These are phyloP conservation scores for Yamadazyma olivae DNA, from an alignment of 805 yeast genomes.

Conservation along the genomic window DNA sequence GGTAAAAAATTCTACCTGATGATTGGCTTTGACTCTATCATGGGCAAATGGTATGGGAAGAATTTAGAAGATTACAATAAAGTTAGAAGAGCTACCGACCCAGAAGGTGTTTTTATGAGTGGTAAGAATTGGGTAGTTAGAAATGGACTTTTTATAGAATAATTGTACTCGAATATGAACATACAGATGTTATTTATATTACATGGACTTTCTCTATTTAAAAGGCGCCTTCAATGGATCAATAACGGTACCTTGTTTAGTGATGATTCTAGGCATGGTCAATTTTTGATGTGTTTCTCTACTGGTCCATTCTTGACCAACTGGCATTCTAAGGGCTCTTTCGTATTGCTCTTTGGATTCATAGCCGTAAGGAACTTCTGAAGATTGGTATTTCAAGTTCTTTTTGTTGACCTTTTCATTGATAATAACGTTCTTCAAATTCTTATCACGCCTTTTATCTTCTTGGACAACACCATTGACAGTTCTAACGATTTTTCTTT, in stretches of 20 bases:
- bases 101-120: conserved; percentile 75
- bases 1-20: conserved; percentile 60
- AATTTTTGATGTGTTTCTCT: conserved; percentile 81
- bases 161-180: not conserved
- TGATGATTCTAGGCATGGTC: conserved; percentile 84
- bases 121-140: conserved; percentile 77
- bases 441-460: conserved; percentile 75
- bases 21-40: conserved; percentile 71
- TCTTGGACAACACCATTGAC: conserved; percentile 72
- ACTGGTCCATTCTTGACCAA: conserved; percentile 96
- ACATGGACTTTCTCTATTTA: conserved; percentile 30
- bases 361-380: conserved; percentile 92
- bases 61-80: conserved; percentile 59
- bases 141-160: conserved; percentile 59
- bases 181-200: not conserved
- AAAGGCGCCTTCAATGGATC: conserved; percentile 91
- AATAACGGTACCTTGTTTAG: conserved; percentile 84
- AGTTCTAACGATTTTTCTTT: conserved; percentile 64
- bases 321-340: conserved; percentile 89
- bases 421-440: conserved; percentile 77
- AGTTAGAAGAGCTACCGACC: conserved; percentile 70
- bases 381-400: conserved; percentile 79
- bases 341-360: conserved; percentile 95
- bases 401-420: conserved; percentile 85
- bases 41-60: conserved; percentile 78